Evolutionary conservation across 495 filamentous ascomycete genomes (phyloP).

Genomic region (Penicillium malachiteum): DNA sequence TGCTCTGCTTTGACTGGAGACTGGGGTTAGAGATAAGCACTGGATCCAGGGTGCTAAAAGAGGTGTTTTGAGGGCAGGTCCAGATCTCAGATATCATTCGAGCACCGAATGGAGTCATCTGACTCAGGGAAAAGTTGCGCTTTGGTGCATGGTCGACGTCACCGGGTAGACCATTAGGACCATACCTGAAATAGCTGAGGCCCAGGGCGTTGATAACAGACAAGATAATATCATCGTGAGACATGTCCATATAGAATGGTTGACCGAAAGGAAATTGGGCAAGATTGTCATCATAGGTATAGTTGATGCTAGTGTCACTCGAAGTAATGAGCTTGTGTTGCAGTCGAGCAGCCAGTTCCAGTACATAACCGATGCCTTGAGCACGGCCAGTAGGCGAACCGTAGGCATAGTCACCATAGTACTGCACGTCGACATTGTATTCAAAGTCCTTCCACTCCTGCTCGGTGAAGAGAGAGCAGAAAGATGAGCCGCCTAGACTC

Average conservation of each 20-base stretch:
- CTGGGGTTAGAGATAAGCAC: conserved; percentile 28
- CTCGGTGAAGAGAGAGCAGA: conserved; percentile 58
- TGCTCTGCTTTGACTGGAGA: conserved; percentile 12
- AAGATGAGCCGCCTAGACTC: conserved; percentile 32
- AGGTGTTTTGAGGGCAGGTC: conserved; percentile 25
- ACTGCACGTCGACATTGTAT: conserved; percentile 58
- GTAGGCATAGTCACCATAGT: conserved; percentile 56
- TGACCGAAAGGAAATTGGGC: conserved; percentile 51
- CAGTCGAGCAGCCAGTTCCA: conserved; percentile 61
- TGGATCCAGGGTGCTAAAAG: conserved; percentile 19
- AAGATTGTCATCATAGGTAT: conserved; percentile 50
- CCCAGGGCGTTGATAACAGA: conserved; percentile 53
- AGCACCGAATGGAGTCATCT: conserved; percentile 59
- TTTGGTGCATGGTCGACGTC: conserved; percentile 43
- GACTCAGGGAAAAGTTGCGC: conserved; percentile 21
- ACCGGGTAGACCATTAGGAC: conserved; percentile 37
- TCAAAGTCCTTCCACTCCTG: conserved; percentile 58
- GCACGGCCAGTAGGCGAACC: conserved; percentile 61
- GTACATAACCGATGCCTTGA: conserved; percentile 61
- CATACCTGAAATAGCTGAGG: conserved; percentile 46
- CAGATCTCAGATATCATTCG: conserved; percentile 61
- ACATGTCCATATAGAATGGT: conserved; percentile 50
- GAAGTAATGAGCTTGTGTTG: conserved; percentile 50
- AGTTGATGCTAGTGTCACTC: conserved; percentile 58
- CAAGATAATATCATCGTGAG: conserved; percentile 41